Percentiles rank a stretch among this genome's conserved stretches.
These are phyloP conservation scores for Entophlyctis helioformis DNA, from an alignment of 192 early-diverging fungal species.

Conservation along the genomic window DNA sequence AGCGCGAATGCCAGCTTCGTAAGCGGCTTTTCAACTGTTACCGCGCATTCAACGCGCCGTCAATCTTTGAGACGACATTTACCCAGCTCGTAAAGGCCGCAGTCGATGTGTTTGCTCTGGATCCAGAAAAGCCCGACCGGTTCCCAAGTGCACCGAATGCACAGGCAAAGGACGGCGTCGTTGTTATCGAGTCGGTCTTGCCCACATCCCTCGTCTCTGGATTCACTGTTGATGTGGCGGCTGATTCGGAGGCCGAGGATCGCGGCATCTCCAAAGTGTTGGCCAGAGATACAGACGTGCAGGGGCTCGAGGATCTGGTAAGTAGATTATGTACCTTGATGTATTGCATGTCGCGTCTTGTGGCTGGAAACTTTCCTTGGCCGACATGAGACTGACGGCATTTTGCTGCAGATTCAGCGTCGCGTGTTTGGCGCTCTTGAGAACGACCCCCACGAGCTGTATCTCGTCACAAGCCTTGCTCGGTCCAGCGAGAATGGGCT, in stretches of 20 bases:
- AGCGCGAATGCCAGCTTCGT: conserved; percentile 48
- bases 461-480: too few relatives aligned
- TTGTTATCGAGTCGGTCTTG: too few relatives aligned
- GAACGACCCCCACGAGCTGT: conserved; percentile 42
- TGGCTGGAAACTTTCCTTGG: too few relatives aligned
- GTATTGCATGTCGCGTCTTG: too few relatives aligned
- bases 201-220: conserved; percentile 2
- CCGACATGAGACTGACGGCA: too few relatives aligned
- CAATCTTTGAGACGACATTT: conserved; percentile 33
- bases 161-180: too few relatives aligned
- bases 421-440: conserved; percentile 46
- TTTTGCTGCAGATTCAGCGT: conserved; percentile 35
- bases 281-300: conserved; percentile 21
- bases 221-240: conserved; percentile 9
- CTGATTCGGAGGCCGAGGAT: conserved; percentile 15
- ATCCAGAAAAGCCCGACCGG: conserved; percentile 26
- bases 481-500: too few relatives aligned
- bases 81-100: conserved; percentile 17
- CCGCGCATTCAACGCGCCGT: conserved; percentile 33
- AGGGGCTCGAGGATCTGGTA: conserved; percentile 29
- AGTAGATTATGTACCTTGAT: too few relatives aligned
- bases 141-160: background rate
- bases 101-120: conserved; percentile 31
- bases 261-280: conserved; percentile 12
- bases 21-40: conserved; percentile 65